Conservation (phyloP, 1,284 basidiomycete species). For the Pterulicium gracile region DNA sequence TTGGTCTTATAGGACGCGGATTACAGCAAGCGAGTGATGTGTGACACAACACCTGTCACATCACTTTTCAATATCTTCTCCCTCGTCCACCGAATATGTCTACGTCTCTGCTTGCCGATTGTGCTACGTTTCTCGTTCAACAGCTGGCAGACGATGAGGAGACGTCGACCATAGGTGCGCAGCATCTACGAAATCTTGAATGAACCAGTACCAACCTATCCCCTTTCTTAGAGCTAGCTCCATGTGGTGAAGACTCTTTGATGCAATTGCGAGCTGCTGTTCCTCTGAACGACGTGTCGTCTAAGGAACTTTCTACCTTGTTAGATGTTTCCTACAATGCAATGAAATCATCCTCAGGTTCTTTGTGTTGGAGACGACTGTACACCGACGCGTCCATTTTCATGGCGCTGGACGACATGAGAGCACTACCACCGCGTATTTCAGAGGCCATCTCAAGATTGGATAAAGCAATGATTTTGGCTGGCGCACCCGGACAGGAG, state of each 20-base stretch:
- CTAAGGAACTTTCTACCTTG: slow-evolving; percentile 19
- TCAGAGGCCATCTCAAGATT: slow-evolving; percentile 43
- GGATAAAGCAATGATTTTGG: slow-evolving; percentile 77
- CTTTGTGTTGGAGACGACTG: slow-evolving; percentile 39
- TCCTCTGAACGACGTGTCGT: slow-evolving; percentile 5
- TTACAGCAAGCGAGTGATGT: too few species aligned
- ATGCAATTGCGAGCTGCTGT: slow-evolving; percentile 16
- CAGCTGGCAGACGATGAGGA: neutral
- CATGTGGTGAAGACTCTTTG: slow-evolving; percentile 10
- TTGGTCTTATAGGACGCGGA: too few species aligned
- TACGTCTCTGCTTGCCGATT: too few species aligned
- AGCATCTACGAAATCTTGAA: neutral
- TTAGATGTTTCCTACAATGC: slow-evolving; percentile 22
- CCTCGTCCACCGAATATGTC: too few species aligned
- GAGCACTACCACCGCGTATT: slow-evolving; percentile 13
- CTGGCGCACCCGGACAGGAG: slow-evolving; percentile 61
- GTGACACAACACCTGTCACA: slow-evolving; percentile 1
- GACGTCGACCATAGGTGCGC: neutral
- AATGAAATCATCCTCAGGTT: slow-evolving; percentile 21
- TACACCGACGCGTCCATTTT: slow-evolving; percentile 59
- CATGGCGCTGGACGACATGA: slow-evolving; percentile 31
- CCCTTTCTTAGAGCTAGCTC: neutral
- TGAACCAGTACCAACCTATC: neutral
- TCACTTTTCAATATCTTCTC: slow-evolving; percentile 3
- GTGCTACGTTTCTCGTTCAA: neutral